These are phyloP conservation scores for Aaosphaeria pasadenensis DNA, from an alignment of 2,329 filamentous ascomycete species.

Conservation along the genomic window DNA sequence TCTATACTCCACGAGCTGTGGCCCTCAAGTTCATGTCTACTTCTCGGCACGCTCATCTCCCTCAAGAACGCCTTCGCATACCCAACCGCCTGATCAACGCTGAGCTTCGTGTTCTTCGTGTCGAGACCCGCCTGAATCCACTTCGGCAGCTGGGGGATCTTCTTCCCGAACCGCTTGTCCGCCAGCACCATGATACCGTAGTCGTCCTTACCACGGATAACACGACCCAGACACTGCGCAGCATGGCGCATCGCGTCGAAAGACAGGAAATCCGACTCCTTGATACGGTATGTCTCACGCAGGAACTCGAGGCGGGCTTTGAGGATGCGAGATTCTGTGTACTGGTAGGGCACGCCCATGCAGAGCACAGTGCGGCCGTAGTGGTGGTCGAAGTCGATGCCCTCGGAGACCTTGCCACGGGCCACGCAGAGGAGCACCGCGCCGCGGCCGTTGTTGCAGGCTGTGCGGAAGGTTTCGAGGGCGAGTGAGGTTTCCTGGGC, in stretches of 20 bases:
- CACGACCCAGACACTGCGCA: constrained; percentile 91
- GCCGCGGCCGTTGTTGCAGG: constrained; percentile 93
- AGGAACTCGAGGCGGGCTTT: constrained; percentile 95
- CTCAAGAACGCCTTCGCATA: constrained; percentile 85
- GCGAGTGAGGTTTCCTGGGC: constrained; percentile 95
- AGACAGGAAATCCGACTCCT: constrained; percentile 94
- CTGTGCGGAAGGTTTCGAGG: constrained; percentile 93
- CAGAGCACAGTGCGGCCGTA: constrained; percentile 94
- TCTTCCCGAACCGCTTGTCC: constrained; percentile 90
- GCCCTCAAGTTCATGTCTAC: constrained; percentile 78
- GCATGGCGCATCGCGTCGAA: constrained; percentile 99
- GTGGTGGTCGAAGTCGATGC: constrained; percentile 98
- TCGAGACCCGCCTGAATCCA: constrained; percentile 91
- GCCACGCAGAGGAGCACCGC: constrained; percentile 93
- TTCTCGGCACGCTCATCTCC: constrained; percentile 89
- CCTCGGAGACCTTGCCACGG: constrained; percentile 94
- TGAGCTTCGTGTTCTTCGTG: constrained; percentile 84
- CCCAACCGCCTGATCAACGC: constrained; percentile 91
- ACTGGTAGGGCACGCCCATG: constrained; percentile 97
- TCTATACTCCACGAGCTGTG: constrained; percentile 87
- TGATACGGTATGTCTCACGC: constrained; percentile 94
- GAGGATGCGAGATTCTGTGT: constrained; percentile 94
- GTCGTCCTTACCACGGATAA: constrained; percentile 93
- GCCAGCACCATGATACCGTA: constrained; percentile 99
- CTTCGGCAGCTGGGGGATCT: constrained; percentile 84